Base-by-base conservation (phyloP, 768 basidiomycete genomes). In the Floccularia luteovirens region DNA sequence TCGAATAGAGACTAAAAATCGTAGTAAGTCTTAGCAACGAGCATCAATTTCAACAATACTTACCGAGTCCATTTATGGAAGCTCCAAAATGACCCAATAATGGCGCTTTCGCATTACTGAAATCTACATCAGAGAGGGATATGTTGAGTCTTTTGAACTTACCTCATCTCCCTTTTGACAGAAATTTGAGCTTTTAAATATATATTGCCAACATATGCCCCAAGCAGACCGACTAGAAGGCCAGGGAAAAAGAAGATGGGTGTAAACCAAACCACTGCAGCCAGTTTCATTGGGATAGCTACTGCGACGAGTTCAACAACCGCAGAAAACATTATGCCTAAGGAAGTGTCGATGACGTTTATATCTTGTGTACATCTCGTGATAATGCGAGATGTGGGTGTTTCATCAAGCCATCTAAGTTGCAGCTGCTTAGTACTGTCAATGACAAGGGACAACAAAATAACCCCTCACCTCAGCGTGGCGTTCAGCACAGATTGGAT, bases 361-460 rank as follows among this genome's bases (percentile, higher is more conserved):
- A 79, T 75, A 48, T 80, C 79, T 36, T 77, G 72, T 1, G 78
- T 79, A 48, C 71, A 73, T 37, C 78, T 64, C 21, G 74, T 60
- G 30, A 79, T 74, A 33, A 82, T 69, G 6, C 79, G 69, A 14
- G 59, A 55, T 1, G 52, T 55, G 20, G 63, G 60, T 2, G 64
- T 66, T 12, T 55, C 52, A 45, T 60, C 58, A 20, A 66, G 61
- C 56, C 54, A 76, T 58, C 75, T 67, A 20, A 21, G 30, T 13
- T 12, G 22, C n/a, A 7, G 36, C n/a, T 17, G 23, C 13, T 12
- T n/a, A 12, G 12, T 8, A 6, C 22, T 34, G 19, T 8, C 10
- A 8, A 37, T 23, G n/a, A 13, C 12, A 11, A 11, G 12, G n/a
- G 13, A 37, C 13, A n/a, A 19, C 12, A 21, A 23, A n/a, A 24